Conservation (phyloP, 805 yeast species). For the Metschnikowia santaceciliae region DNA sequence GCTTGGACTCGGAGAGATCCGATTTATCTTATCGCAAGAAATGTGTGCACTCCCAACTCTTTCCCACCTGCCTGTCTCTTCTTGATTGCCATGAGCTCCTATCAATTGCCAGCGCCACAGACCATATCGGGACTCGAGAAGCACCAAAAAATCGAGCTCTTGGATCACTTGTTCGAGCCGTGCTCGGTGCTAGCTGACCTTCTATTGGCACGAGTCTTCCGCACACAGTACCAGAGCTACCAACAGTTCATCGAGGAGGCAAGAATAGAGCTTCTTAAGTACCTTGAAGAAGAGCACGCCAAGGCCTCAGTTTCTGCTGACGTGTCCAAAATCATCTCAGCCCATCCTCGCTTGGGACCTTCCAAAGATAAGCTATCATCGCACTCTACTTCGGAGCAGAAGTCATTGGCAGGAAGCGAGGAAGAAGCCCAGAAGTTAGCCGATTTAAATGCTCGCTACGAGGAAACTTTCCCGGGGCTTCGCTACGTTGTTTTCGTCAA, state of each 20-base stretch:
- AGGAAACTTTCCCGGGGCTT: slow-evolving; percentile 58
- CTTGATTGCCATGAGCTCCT: background rate
- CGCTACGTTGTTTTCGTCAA: slow-evolving; percentile 87
- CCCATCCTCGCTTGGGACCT: slow-evolving; percentile 88
- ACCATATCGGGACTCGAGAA: slow-evolving; percentile 13
- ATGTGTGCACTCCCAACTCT: background rate
- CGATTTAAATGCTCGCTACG: slow-evolving; percentile 59
- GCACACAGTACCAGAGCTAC: slow-evolving; percentile 19
- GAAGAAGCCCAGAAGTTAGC: slow-evolving; percentile 49
- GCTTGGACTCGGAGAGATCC: background rate
- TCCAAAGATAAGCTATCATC: slow-evolving; percentile 47
- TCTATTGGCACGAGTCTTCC: slow-evolving; percentile 27
- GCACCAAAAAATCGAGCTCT: slow-evolving; percentile 32
- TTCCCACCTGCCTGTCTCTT: background rate
- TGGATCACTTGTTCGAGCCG: slow-evolving; percentile 63
- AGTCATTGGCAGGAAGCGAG: slow-evolving; percentile 48
- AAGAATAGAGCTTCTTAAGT: slow-evolving; percentile 34
- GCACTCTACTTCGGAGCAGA: slow-evolving; percentile 72
- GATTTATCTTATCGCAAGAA: background rate
- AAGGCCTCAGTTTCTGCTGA: slow-evolving; percentile 16
- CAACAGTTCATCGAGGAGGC: slow-evolving; percentile 43
- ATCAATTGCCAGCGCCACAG: slow-evolving; percentile 10
- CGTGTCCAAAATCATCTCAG: slow-evolving; percentile 65
- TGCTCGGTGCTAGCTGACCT: slow-evolving; percentile 45
- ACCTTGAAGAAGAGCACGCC: slow-evolving; percentile 25